Evolutionary conservation across 768 basidiomycete genomes (phyloP), one percentile per base, ranked within the genome.

Genomic region (Suillus bovinus): DNA sequence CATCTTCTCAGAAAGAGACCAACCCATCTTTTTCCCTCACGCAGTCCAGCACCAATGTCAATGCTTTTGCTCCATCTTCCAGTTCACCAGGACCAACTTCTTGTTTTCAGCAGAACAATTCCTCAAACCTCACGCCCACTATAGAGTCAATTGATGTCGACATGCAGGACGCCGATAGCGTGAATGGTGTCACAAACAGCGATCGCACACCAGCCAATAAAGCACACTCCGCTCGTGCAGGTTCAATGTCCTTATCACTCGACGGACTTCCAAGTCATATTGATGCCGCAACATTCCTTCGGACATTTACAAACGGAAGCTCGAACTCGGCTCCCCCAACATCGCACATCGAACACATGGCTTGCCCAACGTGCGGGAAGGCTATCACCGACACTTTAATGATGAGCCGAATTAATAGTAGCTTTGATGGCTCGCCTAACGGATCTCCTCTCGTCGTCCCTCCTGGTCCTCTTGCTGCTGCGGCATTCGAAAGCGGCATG

Each of bases 401-500:
- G 56, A 72, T 83, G 42, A 69, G 64, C 59, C 68, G 64, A 16
- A 64, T 77, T 59, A 69, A 66, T 29, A 39, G 64, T 10, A 63
- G 63, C 38, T 76, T 75, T 60, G 34, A 64, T 44, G 68, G 63
- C 62, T 68, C 71, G 53, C 73, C 72, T 0, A 73, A 73, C 0
- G 74, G 75, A 17, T 75, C 74, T 20, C 74, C 74, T 4, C 76
- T 85, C 55, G 80, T 86, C 46, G 77, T 85, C 7, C 79, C 83
- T 22, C 81, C 82, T 41, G 86, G 86, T 70, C 82, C 84, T 27
- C 78, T 86, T 49, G 82, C 81, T 42, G 77, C 79, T 17, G 84
- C 85, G 2, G 84, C 84, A 5, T 80, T 80, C 60, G 84, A 86
- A 72, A 81, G 81, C 64, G 85, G 84, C 55, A 81, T 87, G 81